phyloP scores from a whole-genome alignment of 1,139 yeast genomes.

The Yamadazyma jaroonii region DNA sequence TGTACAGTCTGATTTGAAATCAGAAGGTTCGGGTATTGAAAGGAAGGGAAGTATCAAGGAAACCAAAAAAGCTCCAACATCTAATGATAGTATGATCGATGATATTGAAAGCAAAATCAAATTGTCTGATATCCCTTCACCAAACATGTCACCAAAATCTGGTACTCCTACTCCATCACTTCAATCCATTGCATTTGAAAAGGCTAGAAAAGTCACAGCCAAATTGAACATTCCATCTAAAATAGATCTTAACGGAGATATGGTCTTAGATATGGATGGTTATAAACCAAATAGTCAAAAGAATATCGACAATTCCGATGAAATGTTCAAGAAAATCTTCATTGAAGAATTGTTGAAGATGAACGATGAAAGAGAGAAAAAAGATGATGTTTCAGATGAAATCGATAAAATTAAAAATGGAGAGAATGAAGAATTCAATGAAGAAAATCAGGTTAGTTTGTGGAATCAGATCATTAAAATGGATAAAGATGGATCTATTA shows the following conservation, averaged over 20 bases:
- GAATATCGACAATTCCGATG: slow-evolving; percentile 67
- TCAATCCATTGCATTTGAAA: slow-evolving; percentile 49
- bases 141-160: slow-evolving; percentile 5
- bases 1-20: slow-evolving; percentile 2
- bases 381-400: not conserved
- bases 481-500: slow-evolving; percentile 21
- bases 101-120: slow-evolving; percentile 29
- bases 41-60: too few species aligned
- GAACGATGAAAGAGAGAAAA: slow-evolving; percentile 1
- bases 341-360: slow-evolving; percentile 48
- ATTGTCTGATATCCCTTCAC: slow-evolving; percentile 20
- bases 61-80: not conserved
- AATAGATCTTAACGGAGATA: slow-evolving; percentile 85
- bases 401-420: not conserved
- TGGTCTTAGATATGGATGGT: slow-evolving; percentile 93
- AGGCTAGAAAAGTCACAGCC: slow-evolving; percentile 67
- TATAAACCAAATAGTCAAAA: slow-evolving; percentile 80
- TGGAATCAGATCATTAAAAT: slow-evolving; percentile 27
- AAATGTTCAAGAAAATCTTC: slow-evolving; percentile 66
- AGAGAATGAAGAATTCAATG: slow-evolving; percentile 7
- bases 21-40: too few species aligned
- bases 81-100: slow-evolving; percentile 3
- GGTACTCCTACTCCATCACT: slow-evolving; percentile 23
- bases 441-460: slow-evolving; percentile 14
- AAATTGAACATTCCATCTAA: slow-evolving; percentile 85